Conservation (phyloP, 2,329 filamentous ascomycete species). For the Periglandula ipomoeae region DNA sequence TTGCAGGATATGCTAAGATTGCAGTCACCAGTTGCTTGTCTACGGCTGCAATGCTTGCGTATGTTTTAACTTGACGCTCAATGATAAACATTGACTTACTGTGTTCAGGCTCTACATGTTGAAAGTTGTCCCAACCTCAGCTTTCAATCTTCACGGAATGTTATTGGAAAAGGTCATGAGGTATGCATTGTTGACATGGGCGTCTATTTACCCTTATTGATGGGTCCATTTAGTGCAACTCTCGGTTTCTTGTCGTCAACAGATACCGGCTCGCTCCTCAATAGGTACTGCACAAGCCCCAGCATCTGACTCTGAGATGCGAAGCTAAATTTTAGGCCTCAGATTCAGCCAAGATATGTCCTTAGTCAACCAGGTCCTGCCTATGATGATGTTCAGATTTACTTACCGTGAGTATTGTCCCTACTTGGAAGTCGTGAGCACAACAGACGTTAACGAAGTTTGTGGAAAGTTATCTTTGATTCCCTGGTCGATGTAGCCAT, state of each 20-base stretch:
- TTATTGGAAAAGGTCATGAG: slow-evolving; percentile 2
- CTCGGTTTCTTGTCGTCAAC: slow-evolving; percentile 3
- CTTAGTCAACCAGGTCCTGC: slow-evolving; percentile 6
- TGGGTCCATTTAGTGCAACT: not conserved
- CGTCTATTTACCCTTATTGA: too few species aligned
- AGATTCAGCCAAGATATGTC: slow-evolving; percentile 11
- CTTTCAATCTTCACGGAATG: slow-evolving; percentile 4
- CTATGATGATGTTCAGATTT: slow-evolving; percentile 4
- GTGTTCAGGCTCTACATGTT: slow-evolving; percentile 4
- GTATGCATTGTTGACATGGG: too few species aligned
- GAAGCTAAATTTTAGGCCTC: not conserved
- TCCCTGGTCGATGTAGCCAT: too few species aligned
- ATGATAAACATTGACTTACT: not conserved
- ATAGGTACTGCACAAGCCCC: too few species aligned
- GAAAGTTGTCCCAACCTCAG: slow-evolving; percentile 1
- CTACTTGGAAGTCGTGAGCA: too few species aligned
- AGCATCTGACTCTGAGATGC: too few species aligned
- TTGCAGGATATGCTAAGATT: too few species aligned
- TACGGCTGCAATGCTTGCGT: not conserved
- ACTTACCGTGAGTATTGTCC: too few species aligned
- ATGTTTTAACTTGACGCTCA: not conserved
- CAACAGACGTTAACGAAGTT: too few species aligned
- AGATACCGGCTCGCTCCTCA: slow-evolving; percentile 1
- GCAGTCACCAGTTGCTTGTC: too few species aligned
- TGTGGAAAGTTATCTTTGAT: too few species aligned